Evolutionary conservation across 1,284 basidiomycete species (phyloP), one percentile per base, ranked within the genome.

Genomic region (Ustilago shanxiensis): DNA sequence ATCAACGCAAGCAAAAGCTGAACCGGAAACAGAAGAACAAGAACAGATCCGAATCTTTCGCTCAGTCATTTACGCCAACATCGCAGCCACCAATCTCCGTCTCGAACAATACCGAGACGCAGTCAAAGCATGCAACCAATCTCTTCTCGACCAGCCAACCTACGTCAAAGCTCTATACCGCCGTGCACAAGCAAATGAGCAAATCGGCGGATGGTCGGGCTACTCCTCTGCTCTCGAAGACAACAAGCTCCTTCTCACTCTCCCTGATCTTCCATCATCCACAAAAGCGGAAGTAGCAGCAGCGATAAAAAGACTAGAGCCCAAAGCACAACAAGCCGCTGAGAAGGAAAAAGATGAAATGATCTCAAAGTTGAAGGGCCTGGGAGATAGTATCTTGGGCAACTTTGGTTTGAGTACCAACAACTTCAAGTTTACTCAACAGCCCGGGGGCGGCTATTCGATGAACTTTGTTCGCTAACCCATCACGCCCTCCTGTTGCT

Each of bases 321-420:
- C 90, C 37, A 90, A 91, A 6, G 87, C 92, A 24, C 91, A 92
- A 77, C 89, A 88, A 22, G 92, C 93, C 26, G 93, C 94, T 86
- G 92, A 95, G 85, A 89, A 88, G 77, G 96, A 99, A 86, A 96
- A 94, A 66, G 90, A 90, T 10, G 96, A 98, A 86, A 96, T 98
- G 93, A 76, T 98, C 79, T 90, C 88, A 67, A 98, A 99, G 87
- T 87, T 99, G 61, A 98, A 99, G 86, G 93, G 92, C 1, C 86
- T 99, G 6, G 96, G 96, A 0, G 95, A 99, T 83, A 93, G 89
- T 60, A 88, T 99, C 47, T 88, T 99, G n/a, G 72, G 79, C 45
- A 77, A 62, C 57, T 87, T 87, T 62, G 86, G 87, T 2, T 66
- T 87, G 52, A 86, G 80, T 22, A 86, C 86, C 1, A 83, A 87